phyloP scores from a whole-genome alignment of 345 rosid species.

The Brassica rapa region DNA sequence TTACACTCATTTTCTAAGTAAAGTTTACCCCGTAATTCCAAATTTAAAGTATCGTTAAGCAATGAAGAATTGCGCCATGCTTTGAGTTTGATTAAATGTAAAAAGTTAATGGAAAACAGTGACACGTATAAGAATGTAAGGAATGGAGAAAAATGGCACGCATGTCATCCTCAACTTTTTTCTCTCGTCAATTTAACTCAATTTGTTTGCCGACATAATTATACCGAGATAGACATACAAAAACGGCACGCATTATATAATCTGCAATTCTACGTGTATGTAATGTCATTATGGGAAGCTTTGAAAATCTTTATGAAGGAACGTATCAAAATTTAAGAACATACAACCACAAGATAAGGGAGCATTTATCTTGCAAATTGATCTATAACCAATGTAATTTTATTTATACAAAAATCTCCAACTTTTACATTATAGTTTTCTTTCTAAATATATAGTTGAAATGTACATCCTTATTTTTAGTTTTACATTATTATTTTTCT shows the following conservation, averaged over 20 bases:
- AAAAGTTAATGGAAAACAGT: neutral
- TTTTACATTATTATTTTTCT: neutral
- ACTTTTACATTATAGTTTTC: neutral
- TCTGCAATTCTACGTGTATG: neutral
- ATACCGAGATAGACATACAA: neutral
- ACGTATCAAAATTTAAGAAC: neutral
- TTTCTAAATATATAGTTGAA: neutral
- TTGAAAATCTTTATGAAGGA: slow-evolving; percentile 5
- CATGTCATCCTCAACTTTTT: slow-evolving; percentile 8
- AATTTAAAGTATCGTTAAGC: neutral
- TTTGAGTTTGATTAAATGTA: slow-evolving; percentile 4
- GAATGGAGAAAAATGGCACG: slow-evolving; percentile 10
- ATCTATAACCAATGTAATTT: neutral
- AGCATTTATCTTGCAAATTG: neutral
- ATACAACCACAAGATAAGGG: neutral
- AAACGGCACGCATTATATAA: slow-evolving; percentile 22
- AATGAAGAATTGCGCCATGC: slow-evolving; percentile 1
- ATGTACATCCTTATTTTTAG: neutral
- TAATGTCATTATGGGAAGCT: slow-evolving; percentile 1
- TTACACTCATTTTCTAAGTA: neutral
- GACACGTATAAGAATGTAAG: slow-evolving; percentile 8
- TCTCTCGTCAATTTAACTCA: neutral
- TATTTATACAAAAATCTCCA: neutral
- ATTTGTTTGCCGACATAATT: slow-evolving; percentile 28
- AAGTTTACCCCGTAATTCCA: slow-evolving; percentile 4